Conservation (phyloP, 805 yeast species). For the Metschnikowia baotianmanensis region DNA sequence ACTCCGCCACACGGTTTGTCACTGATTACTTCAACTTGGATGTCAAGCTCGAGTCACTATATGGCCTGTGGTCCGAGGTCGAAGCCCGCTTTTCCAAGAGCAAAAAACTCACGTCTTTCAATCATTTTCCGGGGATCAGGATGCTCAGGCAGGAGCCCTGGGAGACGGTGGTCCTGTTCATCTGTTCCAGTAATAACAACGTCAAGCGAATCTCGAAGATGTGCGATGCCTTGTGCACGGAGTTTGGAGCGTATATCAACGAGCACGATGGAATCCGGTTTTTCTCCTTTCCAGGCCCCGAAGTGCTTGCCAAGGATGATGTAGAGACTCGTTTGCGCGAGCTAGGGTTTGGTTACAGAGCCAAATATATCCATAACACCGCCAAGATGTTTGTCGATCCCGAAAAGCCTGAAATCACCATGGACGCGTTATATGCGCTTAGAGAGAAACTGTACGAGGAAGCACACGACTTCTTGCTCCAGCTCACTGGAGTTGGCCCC, state of each 20-base stretch:
- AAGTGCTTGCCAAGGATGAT: slow-evolving; percentile 34
- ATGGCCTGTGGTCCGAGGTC: slow-evolving; percentile 56
- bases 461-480: slow-evolving; percentile 58
- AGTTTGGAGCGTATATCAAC: slow-evolving; percentile 64
- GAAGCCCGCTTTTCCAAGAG: slow-evolving; percentile 48
- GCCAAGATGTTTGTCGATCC: slow-evolving; percentile 52
- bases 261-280: slow-evolving; percentile 53
- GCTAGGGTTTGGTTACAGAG: slow-evolving; percentile 85
- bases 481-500: slow-evolving; percentile 89
- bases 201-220: slow-evolving; percentile 89
- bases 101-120: slow-evolving; percentile 32
- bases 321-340: slow-evolving; percentile 45
- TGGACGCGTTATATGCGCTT: slow-evolving; percentile 40
- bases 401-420: slow-evolving; percentile 34
- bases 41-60: slow-evolving; percentile 52
- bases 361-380: slow-evolving; percentile 79
- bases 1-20: slow-evolving; percentile 43
- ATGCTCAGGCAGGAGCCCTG: slow-evolving; percentile 94
- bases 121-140: slow-evolving; percentile 64
- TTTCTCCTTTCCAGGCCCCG: slow-evolving; percentile 74
- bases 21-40: slow-evolving; percentile 69
- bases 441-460: slow-evolving; percentile 47
- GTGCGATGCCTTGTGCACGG: slow-evolving; percentile 75
- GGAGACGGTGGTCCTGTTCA: slow-evolving; percentile 89
- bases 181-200: slow-evolving; percentile 94